Evolutionary conservation across 2,329 filamentous ascomycete species (phyloP), one percentile per base, ranked within the genome.

Genomic region (Didymella segeticola): DNA sequence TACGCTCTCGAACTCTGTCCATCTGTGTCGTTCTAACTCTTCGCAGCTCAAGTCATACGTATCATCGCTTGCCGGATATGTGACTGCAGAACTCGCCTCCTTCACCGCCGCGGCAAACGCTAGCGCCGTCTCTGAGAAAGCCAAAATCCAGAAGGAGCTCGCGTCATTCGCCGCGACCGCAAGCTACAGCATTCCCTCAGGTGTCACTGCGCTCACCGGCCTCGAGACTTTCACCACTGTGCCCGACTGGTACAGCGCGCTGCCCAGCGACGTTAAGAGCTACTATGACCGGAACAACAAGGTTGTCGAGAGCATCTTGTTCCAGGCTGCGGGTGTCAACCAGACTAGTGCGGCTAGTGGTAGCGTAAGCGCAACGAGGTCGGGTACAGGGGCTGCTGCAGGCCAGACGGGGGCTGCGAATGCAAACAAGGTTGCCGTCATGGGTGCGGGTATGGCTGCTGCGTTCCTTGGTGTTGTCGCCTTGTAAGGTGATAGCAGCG

Each of bases 221-320:
- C 14, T 64, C 2, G 56, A 57, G 36, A 63, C 61, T 0, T 61
- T 63, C 47, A 65, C 61, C 2, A 53, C 50, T 2, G 49, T 57
- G 19, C 64, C 64, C 0, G 57, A 36, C 0, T 68, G 66, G 66
- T 68, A 66, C 51, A 58, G 46, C 19, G 64, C 63, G 29, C 57
- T 68, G 12, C 66, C 66, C 3, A 61, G 53, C 47, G 57, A 68
- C 20, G 47, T 68, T 17, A 65, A 63, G 58, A 59, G 53, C 34
- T 64, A 66, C 55, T 64, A 65, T 20, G 66, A 67, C 17, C 47
- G 45, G 33, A 58, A 62, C 43, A 66, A 66, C 39, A 30, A 49
- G 12, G 41, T 43, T 4, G 58, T 61, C 1, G 61, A 66, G 56
- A 57, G 53, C 12, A 38, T 66, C 9, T 20, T 66, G 20, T 55